Evolutionary conservation across 306 rosid species (phyloP).

Genomic region (Sphenostylis stenocarpa): DNA sequence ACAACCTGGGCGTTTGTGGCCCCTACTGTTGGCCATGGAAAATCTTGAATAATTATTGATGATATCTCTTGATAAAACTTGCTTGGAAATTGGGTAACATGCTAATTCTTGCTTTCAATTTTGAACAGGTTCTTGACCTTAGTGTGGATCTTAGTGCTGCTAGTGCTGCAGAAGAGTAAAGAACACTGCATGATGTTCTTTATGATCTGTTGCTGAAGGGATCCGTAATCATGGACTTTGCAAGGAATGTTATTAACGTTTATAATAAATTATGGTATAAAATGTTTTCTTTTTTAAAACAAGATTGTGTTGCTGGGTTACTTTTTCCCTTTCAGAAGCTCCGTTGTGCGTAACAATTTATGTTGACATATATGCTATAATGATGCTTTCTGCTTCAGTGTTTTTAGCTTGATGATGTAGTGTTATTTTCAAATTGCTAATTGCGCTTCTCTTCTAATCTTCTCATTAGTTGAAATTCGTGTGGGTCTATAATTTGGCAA

Average conservation of each 20-base stretch:
- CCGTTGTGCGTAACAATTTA: constrained; percentile 20
- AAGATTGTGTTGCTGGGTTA: constrained; percentile 22
- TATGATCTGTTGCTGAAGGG: constrained; percentile 21
- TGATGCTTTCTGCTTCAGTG: background rate
- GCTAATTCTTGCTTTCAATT: background rate
- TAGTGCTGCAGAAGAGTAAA: constrained; percentile 93
- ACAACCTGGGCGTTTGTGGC: background rate
- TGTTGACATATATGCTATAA: constrained; percentile 2
- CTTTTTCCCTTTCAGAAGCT: constrained; percentile 9
- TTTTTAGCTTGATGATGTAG: constrained; percentile 1
- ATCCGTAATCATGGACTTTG: constrained; percentile 15
- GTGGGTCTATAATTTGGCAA: too few species aligned
- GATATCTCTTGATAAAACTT: constrained; percentile 14
- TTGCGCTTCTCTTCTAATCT: background rate
- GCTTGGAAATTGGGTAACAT: constrained; percentile 2
- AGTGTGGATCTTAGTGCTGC: constrained; percentile 96
- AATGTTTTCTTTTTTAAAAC: constrained; percentile 7
- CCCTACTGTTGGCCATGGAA: background rate
- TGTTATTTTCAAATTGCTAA: background rate
- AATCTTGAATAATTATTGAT: background rate
- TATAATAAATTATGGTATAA: constrained; percentile 36
- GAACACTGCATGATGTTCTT: constrained; percentile 6
- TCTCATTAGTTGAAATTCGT: too few species aligned
- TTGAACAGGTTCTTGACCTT: constrained; percentile 78
- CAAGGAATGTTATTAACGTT: constrained; percentile 29